Evolutionary conservation across 805 yeast species (phyloP), one percentile per base, ranked within the genome.

Genomic region (Candida manassasensis): DNA sequence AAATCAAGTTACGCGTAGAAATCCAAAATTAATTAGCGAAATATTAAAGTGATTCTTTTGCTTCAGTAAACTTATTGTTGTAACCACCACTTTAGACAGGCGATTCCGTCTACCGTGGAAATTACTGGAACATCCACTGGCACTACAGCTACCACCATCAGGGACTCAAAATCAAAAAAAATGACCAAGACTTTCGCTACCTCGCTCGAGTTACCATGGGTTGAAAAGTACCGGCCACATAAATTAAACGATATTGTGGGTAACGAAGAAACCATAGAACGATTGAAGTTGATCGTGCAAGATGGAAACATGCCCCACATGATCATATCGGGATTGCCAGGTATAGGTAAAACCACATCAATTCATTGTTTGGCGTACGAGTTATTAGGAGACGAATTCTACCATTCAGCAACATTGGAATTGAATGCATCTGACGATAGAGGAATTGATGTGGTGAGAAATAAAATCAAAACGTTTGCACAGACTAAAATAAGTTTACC

Each of bases 291-390:
- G 41, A 89, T 93, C 34, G 96, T 94, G 4, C 62, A 74, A 32
- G 96, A 89, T 50, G 98, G 98, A 21, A 93, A 93, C 60, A 83
- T 93, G 86, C 97, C 98, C 1, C 96, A 93, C 61, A 69, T 93
- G 75, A 89, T 93, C 48, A 84, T 93, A 29, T 82, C 93, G n/a
- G 95, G 98, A 3, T 64, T 87, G 30, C 98, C 98, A 2, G 98
- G 98, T 47, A 90, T 93, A 37, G 98, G 98, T 27, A 93, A 93
- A 57, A 93, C 98, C 2, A 93, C 98, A 0, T 83, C 96, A 2
- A 77, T 93, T 4, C 85, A 84, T 41, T 89, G 97, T 63, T 71
- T 93, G 19, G 97, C 97, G 0, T 73, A 77, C 35, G 95, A 84
- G 52, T 61, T 93, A 27, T 67, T 93, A 19, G 96, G 95, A 0